Percentiles rank a stretch among this genome's conserved stretches.
Conservation (phyloP, 2,329 filamentous ascomycete species). For the Penicillium italicum region DNA sequence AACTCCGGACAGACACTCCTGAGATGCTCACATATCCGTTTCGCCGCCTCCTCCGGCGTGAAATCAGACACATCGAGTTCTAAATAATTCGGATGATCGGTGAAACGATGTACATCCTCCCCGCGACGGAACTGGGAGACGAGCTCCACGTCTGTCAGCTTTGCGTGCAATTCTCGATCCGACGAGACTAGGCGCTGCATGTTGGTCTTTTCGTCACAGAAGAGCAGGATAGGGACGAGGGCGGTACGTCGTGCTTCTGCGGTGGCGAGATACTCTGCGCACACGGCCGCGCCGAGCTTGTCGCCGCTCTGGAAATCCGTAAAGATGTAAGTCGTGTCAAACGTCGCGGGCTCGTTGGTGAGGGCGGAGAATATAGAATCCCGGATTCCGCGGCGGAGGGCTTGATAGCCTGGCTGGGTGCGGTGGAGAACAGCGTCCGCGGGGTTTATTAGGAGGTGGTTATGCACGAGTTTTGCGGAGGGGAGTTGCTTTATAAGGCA, state of each 20-base stretch:
- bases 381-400: not conserved
- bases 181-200: not conserved
- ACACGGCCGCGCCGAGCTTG: not conserved
- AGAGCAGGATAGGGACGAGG: not conserved
- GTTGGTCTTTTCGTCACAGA: not conserved
- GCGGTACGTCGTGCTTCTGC: not conserved
- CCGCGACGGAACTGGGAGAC: not conserved
- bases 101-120: not conserved
- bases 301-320: not conserved
- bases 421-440: not conserved
- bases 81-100: not conserved
- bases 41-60: not conserved
- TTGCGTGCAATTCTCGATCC: not conserved
- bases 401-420: not conserved
- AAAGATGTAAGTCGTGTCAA: not conserved
- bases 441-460: not conserved
- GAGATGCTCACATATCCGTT: not conserved
- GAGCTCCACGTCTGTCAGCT: not conserved
- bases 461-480: not conserved
- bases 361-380: not conserved
- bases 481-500: not conserved
- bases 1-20: not conserved
- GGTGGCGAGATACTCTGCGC: not conserved
- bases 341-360: not conserved
- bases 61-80: not conserved